Evolutionary conservation across 805 yeast genomes (phyloP), one percentile per base, ranked within the genome.

Genomic region (Kluyveromyces wickerhamii): DNA sequence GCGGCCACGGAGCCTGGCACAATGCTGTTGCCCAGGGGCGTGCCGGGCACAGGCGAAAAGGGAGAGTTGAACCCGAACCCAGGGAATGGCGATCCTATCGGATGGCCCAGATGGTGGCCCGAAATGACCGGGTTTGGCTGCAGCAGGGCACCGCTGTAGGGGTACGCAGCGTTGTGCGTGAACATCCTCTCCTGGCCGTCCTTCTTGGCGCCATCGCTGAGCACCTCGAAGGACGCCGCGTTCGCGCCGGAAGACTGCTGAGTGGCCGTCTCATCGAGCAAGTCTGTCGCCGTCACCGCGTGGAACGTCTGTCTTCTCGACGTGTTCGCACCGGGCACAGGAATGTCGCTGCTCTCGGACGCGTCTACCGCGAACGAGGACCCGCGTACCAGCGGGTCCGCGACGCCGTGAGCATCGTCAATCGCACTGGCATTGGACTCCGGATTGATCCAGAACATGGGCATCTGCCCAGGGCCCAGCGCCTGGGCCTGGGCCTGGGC

Each of bases 221-320:
- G 22, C 5, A 27, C 36, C 19, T 41, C 41, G 13, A 38, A 18
- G 5, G 37, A 13, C 11, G 30, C 21, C 4, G 27, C 19, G 21
- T 14, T 25, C 5, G 23, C 23, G n/a, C 29, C 26, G 14, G 20
- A 21, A 20, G 32, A 35, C 3, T 29, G 31, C 9, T 34, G 22
- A n/a, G 29, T 27, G 2, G 22, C 26, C 14, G 16, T 21, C 10
- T 23, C 29, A 7, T 31, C 27, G 28, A 33, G 23, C 32, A 50
- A 22, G 10, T 47, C 54, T 18, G 42, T 43, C 4, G 52, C 48
- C 16, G 60, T 52, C 18, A 52, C 32, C 10, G 54, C 47, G 29
- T 47, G 59, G 34, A 54, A 55, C 5, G 59, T 55, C 42, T 57
- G 59, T 41, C 62, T 57, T 43, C 62, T 52, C n/a, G 48, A 41